A percentile compares a stretch with the other conserved stretches of the same genome.
Evolutionary conservation across 371 early-diverging fungal species (phyloP).

Genomic region (Mucor velutinosus): DNA sequence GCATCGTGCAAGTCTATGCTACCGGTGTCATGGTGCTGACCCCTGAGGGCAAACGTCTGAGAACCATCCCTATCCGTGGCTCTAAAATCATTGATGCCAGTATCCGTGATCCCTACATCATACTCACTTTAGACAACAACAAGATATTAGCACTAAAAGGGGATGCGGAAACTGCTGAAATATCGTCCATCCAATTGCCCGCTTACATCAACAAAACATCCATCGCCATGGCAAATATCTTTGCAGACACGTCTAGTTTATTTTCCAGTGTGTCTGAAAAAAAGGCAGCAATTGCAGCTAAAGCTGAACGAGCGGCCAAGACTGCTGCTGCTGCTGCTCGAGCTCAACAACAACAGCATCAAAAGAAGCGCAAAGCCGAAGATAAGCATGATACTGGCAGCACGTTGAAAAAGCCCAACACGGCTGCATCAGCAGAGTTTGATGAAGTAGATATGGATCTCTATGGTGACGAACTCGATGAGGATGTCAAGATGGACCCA

Average conservation of each 20-base stretch:
- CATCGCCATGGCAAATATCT: constrained; percentile 58
- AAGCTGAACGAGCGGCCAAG: not conserved
- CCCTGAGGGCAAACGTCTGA: constrained; percentile 61
- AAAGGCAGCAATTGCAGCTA: not conserved
- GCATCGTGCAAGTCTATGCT: constrained; percentile 82
- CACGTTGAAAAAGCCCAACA: constrained; percentile 20
- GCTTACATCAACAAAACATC: constrained; percentile 45
- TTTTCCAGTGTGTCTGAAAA: constrained; percentile 49
- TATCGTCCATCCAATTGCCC: constrained; percentile 40
- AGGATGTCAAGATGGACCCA: constrained; percentile 5
- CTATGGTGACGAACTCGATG: constrained; percentile 49
- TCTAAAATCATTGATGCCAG: constrained; percentile 70
- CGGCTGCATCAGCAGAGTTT: constrained; percentile 26
- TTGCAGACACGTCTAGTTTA: constrained; percentile 58
- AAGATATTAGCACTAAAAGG: constrained; percentile 63
- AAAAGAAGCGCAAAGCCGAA: constrained; percentile 35
- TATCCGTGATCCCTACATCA: constrained; percentile 81
- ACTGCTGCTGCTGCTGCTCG: not conserved
- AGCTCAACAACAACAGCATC: constrained; percentile 9
- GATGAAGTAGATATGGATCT: constrained; percentile 70
- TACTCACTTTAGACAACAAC: constrained; percentile 71
- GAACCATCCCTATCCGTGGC: constrained; percentile 66
- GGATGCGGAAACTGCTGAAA: constrained; percentile 53
- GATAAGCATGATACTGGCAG: constrained; percentile 11
- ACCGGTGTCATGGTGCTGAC: constrained; percentile 73